A percentile compares a stretch with the other conserved stretches of the same genome.
These are phyloP conservation scores for Stachybotrys echinatus DNA, from an alignment of 2,329 filamentous ascomycete species.

Conservation along the genomic window DNA sequence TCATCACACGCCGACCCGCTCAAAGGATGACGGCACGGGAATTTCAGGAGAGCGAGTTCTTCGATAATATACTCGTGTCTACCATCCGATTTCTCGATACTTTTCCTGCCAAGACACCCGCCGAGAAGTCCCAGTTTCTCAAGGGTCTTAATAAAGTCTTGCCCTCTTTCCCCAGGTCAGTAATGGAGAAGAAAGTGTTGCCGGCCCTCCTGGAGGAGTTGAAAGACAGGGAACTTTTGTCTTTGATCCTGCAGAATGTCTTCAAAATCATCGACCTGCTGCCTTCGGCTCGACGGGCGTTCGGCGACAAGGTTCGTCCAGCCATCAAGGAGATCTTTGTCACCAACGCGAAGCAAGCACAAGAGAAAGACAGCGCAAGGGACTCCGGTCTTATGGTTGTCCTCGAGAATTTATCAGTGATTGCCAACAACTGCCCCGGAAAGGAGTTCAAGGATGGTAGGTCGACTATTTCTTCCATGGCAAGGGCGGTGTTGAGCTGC, in stretches of 20 bases:
- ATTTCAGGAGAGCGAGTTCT: slow-evolving; percentile 93
- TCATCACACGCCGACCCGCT: slow-evolving; percentile 83
- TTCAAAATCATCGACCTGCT: slow-evolving; percentile 83
- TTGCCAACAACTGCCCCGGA: slow-evolving; percentile 76
- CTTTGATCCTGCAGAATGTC: slow-evolving; percentile 82
- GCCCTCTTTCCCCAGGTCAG: slow-evolving; percentile 85
- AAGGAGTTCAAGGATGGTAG: slow-evolving; percentile 91
- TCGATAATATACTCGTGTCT: slow-evolving; percentile 93
- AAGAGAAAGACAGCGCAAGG: slow-evolving; percentile 74
- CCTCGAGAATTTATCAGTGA: slow-evolving; percentile 72
- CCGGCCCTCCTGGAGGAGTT: slow-evolving; percentile 86
- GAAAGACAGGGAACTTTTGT: slow-evolving; percentile 83
- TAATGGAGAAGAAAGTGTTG: slow-evolving; percentile 91
- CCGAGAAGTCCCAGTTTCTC: slow-evolving; percentile 89
- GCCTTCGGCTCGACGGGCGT: slow-evolving; percentile 70
- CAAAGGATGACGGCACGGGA: slow-evolving; percentile 83
- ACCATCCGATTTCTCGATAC: slow-evolving; percentile 93
- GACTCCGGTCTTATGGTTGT: slow-evolving; percentile 91
- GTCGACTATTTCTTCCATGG: slow-evolving; percentile 20
- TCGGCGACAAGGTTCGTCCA: slow-evolving; percentile 83
- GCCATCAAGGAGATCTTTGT: slow-evolving; percentile 79
- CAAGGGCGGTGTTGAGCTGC: slow-evolving; percentile 1
- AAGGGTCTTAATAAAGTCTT: slow-evolving; percentile 81
- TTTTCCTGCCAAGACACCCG: slow-evolving; percentile 84
- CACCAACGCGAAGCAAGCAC: slow-evolving; percentile 45